Percentiles rank a stretch among this genome's conserved stretches.
Conservation (phyloP, 31 red algal genomes). For the Porphyra umbilicalis region DNA sequence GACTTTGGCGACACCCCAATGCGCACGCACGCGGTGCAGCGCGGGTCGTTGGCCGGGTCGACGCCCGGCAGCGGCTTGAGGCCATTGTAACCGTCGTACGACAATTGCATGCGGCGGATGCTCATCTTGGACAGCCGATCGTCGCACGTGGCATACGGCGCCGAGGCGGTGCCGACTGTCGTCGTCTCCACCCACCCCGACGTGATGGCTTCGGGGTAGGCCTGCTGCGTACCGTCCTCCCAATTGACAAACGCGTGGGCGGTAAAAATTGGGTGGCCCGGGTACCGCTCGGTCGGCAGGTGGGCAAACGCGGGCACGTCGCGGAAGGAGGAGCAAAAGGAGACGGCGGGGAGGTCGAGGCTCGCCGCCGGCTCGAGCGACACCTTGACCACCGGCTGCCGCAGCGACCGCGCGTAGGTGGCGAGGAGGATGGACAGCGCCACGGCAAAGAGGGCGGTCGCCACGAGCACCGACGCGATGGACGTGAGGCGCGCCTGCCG, state of each 20-base stretch:
- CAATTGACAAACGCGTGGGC: not conserved
- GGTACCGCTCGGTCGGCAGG: not conserved
- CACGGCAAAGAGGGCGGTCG: not conserved
- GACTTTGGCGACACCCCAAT: not conserved
- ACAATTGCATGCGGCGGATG: not conserved
- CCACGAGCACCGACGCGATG: not conserved
- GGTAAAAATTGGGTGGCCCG: not conserved
- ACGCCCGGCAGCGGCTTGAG: not conserved
- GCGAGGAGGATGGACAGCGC: not conserved
- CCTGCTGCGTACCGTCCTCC: not conserved
- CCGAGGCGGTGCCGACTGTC: not conserved
- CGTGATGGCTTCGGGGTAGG: not conserved
- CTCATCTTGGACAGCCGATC: not conserved
- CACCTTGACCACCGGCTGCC: not conserved
- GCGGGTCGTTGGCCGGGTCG: not conserved
- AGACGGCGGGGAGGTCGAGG: not conserved
- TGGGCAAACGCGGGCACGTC: not conserved
- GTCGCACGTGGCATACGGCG: not conserved
- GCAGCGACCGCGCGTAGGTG: not conserved
- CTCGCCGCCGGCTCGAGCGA: not conserved
- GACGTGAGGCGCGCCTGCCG: not conserved
- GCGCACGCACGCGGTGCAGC: not conserved
- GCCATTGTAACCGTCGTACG: not conserved
- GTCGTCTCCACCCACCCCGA: not conserved
- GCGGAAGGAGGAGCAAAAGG: not conserved